Base-by-base conservation (phyloP, 768 basidiomycete genomes). In the Tylopilus felleus region DNA sequence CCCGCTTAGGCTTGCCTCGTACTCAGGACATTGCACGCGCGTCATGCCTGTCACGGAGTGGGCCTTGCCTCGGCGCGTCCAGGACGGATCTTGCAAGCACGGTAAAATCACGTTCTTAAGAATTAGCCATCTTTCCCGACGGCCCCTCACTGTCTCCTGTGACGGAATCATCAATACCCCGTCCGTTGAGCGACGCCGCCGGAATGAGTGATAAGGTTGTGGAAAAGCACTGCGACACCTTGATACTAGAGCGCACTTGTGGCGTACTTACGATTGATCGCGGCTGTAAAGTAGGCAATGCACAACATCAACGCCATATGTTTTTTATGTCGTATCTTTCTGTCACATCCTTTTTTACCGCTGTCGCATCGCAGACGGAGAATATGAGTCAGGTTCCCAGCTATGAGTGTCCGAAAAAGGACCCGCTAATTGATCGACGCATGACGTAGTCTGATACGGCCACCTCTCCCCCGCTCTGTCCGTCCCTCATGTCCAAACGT, bases 371-470 rank as follows among this genome's bases (percentile, higher is more conserved):
- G 35, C 45, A 25, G 27, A 38, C 35, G 28, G 19, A 45, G 19
- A 33, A 43, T n/a, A 42, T 33, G 47, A 39, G 31, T 19, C 33
- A 31, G 22, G 33, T 46, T 47, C 51, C 47, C 38, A 44, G 41
- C 28, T 47, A 19, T 7, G 44, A n/a, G 44, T 29, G 33, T 62
- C 60, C 65, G 29, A 57, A 67, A 64, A 65, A 56, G 65, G 64
- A 33, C 39, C 14, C 4, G 7, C 19, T 25, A 14, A 56, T 35
- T 59, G 65, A 65, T 65, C 65, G 65, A 68, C 65, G 57, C 43
- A 59, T 65, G 65, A 65, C 65, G 65, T 65, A 67, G 38, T 40
- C 35, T 55, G 47, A 53, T 57, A 56, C 23, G 58, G 57, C 50
- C 55, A 38, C 13, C 29, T 40, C 42, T 45, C 44, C 46, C 40